These are phyloP conservation scores for Coemansia sp. DNA, from an alignment of 192 early-diverging fungal species.

Conservation along the genomic window DNA sequence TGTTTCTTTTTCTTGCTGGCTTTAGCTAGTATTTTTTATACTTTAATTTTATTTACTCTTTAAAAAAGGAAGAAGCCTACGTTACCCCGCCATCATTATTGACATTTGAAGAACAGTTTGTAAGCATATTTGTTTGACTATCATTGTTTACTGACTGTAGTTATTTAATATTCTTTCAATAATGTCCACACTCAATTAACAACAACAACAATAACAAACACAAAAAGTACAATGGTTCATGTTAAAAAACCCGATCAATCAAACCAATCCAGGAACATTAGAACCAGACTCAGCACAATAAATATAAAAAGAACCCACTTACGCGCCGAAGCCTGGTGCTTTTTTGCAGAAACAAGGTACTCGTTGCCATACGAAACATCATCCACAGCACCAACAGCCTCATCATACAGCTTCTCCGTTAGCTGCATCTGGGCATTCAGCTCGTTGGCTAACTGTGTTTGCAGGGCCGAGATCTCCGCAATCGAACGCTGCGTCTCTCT, in stretches of 20 bases:
- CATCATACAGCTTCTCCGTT: slow-evolving; percentile 71
- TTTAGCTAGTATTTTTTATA: neutral
- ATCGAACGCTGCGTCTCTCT: slow-evolving; percentile 64
- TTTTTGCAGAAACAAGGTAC: slow-evolving; percentile 62
- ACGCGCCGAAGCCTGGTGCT: slow-evolving; percentile 64
- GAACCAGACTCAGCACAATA: slow-evolving; percentile 68
- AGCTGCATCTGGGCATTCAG: slow-evolving; percentile 69
- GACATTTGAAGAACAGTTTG: too few relatives aligned
- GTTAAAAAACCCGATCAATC: slow-evolving; percentile 39
- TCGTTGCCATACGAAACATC: slow-evolving; percentile 69
- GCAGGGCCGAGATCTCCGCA: slow-evolving; percentile 71
- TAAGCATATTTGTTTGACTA: too few relatives aligned
- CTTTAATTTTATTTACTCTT: too few relatives aligned
- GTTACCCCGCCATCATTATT: too few relatives aligned
- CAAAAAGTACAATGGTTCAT: neutral
- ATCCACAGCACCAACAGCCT: slow-evolving; percentile 66
- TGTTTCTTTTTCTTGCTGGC: neutral
- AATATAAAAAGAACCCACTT: slow-evolving; percentile 76
- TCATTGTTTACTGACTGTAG: too few relatives aligned
- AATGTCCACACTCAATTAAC: too few relatives aligned
- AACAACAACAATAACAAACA: too few relatives aligned
- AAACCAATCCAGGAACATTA: slow-evolving; percentile 81
- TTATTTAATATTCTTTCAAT: too few relatives aligned
- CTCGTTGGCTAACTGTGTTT: slow-evolving; percentile 70
- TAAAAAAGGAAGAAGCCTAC: too few relatives aligned